Base-by-base conservation (phyloP, 202 grass and related monocot species). In the Setaria viridis region DNA sequence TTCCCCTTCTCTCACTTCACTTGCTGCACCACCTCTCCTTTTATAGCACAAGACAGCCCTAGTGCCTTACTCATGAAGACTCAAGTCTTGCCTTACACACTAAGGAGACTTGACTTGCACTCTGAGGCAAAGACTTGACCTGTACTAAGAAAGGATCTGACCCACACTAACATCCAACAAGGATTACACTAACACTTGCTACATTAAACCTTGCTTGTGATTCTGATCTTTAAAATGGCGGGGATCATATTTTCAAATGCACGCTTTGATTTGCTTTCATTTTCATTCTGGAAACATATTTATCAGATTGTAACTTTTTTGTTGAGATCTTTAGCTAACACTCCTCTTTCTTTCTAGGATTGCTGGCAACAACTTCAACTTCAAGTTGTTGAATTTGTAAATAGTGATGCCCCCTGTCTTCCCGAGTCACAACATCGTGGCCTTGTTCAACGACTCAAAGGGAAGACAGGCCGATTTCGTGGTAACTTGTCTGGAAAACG, bases 401-500 rank as follows among this genome's bases (percentile, higher is more conserved):
- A 98, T 73, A 98, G 95, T 34, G 95, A 98, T 35, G 79, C 95
- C 10, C 93, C 95, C 79, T 90, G 58, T 88, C 87, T 98, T 84
- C 79, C 76, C 35, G 91, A 95, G 37, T 84, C 88, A 66, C 84
- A 90, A 77, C 81, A 91, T 86, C 88, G 84, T 43, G 95, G 93
- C 10, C 89, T 98, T 78, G 42, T 98, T 75, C 95, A 98, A 86
- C 89, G 93, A 78, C 91, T 98, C 49, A 98, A 98, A 89, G 93
- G 95, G 58, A 98, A 98, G 79, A 89, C 92, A 67, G 93, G 95
- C 13, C 89, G 93, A 49, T 98, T 98, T 87, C 91, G 95, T 91
- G 95, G 91, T 33, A 98, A 98, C 71, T 92, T 98, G 70, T 98
- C 95, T 25, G 93, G 95, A 81, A 98, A 98, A 85, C 93, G 95